Evolutionary conservation across 2,329 filamentous ascomycete species (phyloP), one percentile per base, ranked within the genome.

Genomic region (Pseudocercospora vitis): DNA sequence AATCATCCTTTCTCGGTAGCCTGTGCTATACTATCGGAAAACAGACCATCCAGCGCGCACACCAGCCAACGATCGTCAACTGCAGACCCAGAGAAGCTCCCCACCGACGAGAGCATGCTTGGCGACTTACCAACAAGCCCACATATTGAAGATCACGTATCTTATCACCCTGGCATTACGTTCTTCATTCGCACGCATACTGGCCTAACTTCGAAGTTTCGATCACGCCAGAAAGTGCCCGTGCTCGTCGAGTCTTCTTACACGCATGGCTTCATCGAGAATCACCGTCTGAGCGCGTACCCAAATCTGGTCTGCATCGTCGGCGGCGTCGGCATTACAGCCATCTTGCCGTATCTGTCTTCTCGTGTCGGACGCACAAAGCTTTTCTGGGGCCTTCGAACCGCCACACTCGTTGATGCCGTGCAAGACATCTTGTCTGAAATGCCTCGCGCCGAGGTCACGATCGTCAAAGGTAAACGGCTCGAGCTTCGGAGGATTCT

Each of bases 1-100:
- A 81, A 78, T 40, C 80, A 82, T 59, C 79, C 79, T 0, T 82
- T 82, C 60, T 79, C 76, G 0, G 61, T 78, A 21, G 54, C 71
- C 31, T 50, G 42, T 21, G 35, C 46, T 8, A 14, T 54, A 23
- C 16, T 42, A n/a, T 14, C 29, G 16, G 26, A 9, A 8, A 18
- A 39, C 7, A 18, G 16, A 16, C 9, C 35, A 1, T 16, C 23
- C 19, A 19, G 14, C 21, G 14, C 16, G 44, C 18, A n/a, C 11
- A 12, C n/a, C 19, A 9, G 21, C 16, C 24, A 18, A 6, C 21
- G 37, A 18, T 42, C 19, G 12, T 42, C 11, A 6, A 21, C 37
- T 9, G 37, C 50, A 3, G 48, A 47, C 18, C 3, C 24, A 11
- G 53, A 52, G 16, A 51, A 55, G 31, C 14, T 47, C 9, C 29